Evolutionary conservation across 345 rosid genomes (phyloP).

Genomic region (Kernera saxatilis): DNA sequence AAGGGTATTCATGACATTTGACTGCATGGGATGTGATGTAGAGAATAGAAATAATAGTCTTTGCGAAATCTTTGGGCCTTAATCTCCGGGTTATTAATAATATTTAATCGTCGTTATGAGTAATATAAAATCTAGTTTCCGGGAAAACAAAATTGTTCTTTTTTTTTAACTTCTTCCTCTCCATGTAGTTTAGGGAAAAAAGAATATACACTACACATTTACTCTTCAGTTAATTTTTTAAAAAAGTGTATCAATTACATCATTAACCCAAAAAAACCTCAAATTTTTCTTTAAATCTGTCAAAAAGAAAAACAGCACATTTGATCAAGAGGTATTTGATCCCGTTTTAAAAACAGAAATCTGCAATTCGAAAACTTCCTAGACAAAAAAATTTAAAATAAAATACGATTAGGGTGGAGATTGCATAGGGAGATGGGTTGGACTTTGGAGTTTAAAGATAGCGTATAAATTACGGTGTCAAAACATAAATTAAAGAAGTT

Average conservation of each 20-base stretch:
- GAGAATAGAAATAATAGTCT: slow-evolving; percentile 8
- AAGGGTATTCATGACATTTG: slow-evolving; percentile 33
- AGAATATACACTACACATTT: neutral
- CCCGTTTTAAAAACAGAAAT: too few relatives aligned
- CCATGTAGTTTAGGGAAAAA: neutral
- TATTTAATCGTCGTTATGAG: neutral
- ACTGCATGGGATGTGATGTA: slow-evolving; percentile 29
- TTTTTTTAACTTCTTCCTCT: neutral
- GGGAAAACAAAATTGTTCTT: neutral
- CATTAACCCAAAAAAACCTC: too few relatives aligned
- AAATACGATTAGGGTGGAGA: neutral
- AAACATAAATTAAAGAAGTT: neutral
- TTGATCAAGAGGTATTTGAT: too few relatives aligned
- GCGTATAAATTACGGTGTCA: neutral
- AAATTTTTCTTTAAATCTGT: too few relatives aligned
- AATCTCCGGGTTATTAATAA: slow-evolving; percentile 11
- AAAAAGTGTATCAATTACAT: too few relatives aligned
- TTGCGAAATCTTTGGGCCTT: slow-evolving; percentile 8
- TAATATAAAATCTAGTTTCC: neutral
- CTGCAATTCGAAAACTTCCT: too few relatives aligned
- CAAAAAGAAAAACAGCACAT: too few relatives aligned
- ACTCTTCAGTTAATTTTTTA: too few relatives aligned
- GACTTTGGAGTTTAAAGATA: neutral
- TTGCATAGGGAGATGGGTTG: neutral
- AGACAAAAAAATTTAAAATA: neutral